These are phyloP conservation scores for Botryotinia globosa DNA, from an alignment of 2,329 filamentous ascomycete species.

Conservation along the genomic window DNA sequence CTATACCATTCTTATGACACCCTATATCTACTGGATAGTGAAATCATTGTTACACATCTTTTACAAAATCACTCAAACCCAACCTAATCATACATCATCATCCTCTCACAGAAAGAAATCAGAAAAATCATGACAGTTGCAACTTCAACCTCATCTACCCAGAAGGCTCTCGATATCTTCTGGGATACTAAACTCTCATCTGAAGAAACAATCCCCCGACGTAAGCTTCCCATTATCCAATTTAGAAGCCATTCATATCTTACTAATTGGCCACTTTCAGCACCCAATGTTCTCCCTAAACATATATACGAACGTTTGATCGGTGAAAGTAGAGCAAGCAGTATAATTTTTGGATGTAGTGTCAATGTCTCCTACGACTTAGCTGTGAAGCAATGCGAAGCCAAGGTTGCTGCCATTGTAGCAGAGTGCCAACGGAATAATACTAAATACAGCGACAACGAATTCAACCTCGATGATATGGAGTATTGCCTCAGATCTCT, in stretches of 20 bases:
- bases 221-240: background rate
- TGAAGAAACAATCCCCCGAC: background rate
- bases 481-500: constrained; percentile 24
- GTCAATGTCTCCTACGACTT: constrained; percentile 64
- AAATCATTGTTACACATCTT: background rate
- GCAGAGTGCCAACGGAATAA: constrained; percentile 68
- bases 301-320: constrained; percentile 3
- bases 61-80: background rate
- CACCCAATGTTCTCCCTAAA: constrained; percentile 14
- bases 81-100: background rate
- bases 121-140: background rate
- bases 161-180: constrained; percentile 11
- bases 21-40: background rate
- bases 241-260: background rate
- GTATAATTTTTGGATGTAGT: background rate
- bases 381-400: constrained; percentile 63
- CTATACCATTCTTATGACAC: background rate
- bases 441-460: constrained; percentile 75
- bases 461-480: constrained; percentile 71
- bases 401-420: constrained; percentile 58
- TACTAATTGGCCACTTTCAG: background rate
- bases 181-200: constrained; percentile 10
- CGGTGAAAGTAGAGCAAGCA: background rate
- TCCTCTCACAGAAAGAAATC: background rate
- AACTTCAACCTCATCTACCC: background rate